Evolutionary conservation across 2,329 filamentous ascomycete genomes (phyloP).

Genomic region (Myriangium duriaei): DNA sequence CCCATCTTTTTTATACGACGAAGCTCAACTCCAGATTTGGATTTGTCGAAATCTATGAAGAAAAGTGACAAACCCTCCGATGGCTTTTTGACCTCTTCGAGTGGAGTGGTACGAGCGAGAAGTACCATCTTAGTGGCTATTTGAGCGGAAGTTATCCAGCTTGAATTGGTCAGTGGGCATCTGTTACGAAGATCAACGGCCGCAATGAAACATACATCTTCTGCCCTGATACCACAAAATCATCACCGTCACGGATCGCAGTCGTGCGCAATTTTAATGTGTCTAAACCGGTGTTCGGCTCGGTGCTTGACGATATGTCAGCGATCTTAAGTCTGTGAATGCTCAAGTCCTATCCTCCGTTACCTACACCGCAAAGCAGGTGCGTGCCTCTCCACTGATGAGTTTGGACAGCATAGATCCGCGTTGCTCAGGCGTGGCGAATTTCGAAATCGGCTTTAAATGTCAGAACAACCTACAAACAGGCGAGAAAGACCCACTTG

Average conservation of each 20-base stretch:
- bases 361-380: constrained; percentile 59
- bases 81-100: constrained; percentile 54
- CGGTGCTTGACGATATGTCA: constrained; percentile 38
- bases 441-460: constrained; percentile 49
- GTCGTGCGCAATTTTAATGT: constrained; percentile 57
- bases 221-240: constrained; percentile 60
- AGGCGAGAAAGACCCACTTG: constrained; percentile 32
- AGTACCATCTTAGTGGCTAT: constrained; percentile 75
- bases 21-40: constrained; percentile 49
- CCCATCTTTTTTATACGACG: constrained; percentile 77
- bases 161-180: constrained; percentile 9
- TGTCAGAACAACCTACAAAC: background rate
- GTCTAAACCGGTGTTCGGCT: constrained; percentile 68
- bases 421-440: constrained; percentile 54
- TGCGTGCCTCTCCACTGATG: constrained; percentile 57
- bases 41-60: constrained; percentile 61
- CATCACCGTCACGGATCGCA: constrained; percentile 47
- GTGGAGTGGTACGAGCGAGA: constrained; percentile 59
- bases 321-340: background rate
- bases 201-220: constrained; percentile 45
- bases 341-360: background rate
- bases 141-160: constrained; percentile 75
- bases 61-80: constrained; percentile 71
- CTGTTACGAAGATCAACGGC: background rate
- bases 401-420: constrained; percentile 54